phyloP scores from a whole-genome alignment of 1,139 yeast species.

The Yamadazyma buinensis region DNA sequence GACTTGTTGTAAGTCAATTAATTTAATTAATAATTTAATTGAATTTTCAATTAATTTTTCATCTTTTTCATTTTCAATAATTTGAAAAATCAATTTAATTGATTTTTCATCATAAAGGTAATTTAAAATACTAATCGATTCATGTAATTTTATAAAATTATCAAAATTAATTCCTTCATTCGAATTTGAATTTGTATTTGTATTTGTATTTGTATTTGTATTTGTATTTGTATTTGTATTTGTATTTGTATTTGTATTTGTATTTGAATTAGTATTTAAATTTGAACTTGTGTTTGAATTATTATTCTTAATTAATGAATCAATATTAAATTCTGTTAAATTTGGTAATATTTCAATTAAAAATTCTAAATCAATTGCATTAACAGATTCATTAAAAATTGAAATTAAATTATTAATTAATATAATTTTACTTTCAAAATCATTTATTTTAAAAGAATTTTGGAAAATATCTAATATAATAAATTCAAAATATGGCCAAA shows the following conservation, averaged over 20 bases:
- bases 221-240: too few species aligned
- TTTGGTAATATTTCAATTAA: constrained; percentile 40
- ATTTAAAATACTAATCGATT: constrained; percentile 63
- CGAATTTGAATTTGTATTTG: constrained; percentile 20
- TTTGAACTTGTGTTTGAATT: constrained; percentile 48
- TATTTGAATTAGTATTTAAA: too few species aligned
- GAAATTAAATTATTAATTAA: constrained; percentile 54
- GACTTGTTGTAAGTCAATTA: constrained; percentile 52
- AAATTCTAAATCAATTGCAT: constrained; percentile 62
- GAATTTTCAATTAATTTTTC: constrained; percentile 23
- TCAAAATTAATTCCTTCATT: constrained; percentile 34
- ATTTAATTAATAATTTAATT: constrained; percentile 43
- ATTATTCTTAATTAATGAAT: constrained; percentile 28
- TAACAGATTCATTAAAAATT: constrained; percentile 51
- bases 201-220: too few species aligned
- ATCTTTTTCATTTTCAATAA: constrained; percentile 54
- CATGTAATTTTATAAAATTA: constrained; percentile 51
- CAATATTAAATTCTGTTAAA: constrained; percentile 30
- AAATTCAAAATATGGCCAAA: constrained; percentile 80
- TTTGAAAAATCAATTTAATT: constrained; percentile 51
- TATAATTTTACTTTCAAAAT: constrained; percentile 34
- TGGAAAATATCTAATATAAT: constrained; percentile 63
- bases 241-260: too few species aligned
- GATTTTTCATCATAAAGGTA: constrained; percentile 58
- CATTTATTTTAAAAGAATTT: constrained; percentile 27